Percentiles rank a stretch among this genome's conserved stretches.
Evolutionary conservation across 2,329 filamentous ascomycete genomes (phyloP).

Genomic region (Cephalotrichum gorgonifer): DNA sequence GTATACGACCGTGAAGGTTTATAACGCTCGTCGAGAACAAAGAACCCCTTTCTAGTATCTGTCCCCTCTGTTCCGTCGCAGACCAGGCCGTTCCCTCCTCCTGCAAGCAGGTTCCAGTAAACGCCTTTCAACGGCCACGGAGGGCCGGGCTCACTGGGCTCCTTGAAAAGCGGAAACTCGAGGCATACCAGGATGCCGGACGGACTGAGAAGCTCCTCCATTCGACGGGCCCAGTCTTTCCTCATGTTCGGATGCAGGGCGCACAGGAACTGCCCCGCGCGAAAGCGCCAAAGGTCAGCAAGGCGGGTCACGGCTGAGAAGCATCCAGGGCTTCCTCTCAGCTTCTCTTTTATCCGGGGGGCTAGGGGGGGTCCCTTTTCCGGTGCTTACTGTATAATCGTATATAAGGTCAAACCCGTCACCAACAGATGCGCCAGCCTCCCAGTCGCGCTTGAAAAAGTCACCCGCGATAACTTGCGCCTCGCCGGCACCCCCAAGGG

Average conservation of each 20-base stretch:
- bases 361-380: background rate
- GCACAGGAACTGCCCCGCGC: background rate
- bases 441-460: constrained; percentile 1
- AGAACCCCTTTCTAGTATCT: background rate
- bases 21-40: background rate
- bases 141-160: background rate
- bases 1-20: background rate
- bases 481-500: background rate
- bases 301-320: background rate
- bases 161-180: constrained; percentile 2
- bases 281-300: background rate
- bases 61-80: background rate
- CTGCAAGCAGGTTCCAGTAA: background rate
- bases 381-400: background rate
- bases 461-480: background rate
- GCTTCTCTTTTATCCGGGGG: background rate
- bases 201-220: background rate
- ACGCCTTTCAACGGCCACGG: constrained; percentile 3
- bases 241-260: background rate
- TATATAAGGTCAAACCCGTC: constrained; percentile 1
- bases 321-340: background rate
- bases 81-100: background rate
- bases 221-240: background rate
- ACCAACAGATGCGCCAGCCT: background rate
- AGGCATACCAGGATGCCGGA: background rate